Evolutionary conservation across 2,329 filamentous ascomycete species (phyloP), one percentile per base, ranked within the genome.

Genomic region (Fusarium nelsonii): DNA sequence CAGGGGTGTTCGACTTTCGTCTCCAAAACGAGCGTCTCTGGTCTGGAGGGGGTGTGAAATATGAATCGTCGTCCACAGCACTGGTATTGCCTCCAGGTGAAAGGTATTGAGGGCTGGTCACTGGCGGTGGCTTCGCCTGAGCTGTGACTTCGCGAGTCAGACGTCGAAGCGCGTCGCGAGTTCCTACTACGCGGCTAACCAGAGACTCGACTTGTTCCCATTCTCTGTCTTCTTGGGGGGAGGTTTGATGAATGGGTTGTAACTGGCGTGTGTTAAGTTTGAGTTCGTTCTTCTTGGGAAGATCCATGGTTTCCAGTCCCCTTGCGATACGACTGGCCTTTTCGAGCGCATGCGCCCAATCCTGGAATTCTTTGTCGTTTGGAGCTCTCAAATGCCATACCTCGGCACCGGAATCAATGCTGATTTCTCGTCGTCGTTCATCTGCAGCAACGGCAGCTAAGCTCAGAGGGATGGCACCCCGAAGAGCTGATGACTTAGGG

Each of bases 331-430:
- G 87, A 66, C 93, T 92, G 6, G 95, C 94, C 69, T 88, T 90
- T 78, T 97, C 94, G 51, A 99, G 82, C 1, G 94, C 95, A 46
- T 87, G 86, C 48, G 91, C 93, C 96, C 96, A 99, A 18, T 92
- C 91, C 46, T 88, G 86, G 76, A 97, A 99, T 66, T 98, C 95
- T 69, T 91, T 91, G 50, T 89, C 87, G 72, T 92, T 97, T 50
- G 87, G 88, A 4, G 96, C 93, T 74, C 90, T 91, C 32, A 99
- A 84, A 81, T 98, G 96, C 96, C 96, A 99, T 28, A 99, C 90
- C 79, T 99, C 96, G 4, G 96, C 94, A 2, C 96, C 96, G 0
- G 96, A 98, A 78, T 99, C 96, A 59, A 99, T 96, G 41, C 92
- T 97, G 54, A 99, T 97, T 78, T 98, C 95, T 68, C 94, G 88